Conservation (phyloP, 75 land plant species). For the Larix kaempferi region DNA sequence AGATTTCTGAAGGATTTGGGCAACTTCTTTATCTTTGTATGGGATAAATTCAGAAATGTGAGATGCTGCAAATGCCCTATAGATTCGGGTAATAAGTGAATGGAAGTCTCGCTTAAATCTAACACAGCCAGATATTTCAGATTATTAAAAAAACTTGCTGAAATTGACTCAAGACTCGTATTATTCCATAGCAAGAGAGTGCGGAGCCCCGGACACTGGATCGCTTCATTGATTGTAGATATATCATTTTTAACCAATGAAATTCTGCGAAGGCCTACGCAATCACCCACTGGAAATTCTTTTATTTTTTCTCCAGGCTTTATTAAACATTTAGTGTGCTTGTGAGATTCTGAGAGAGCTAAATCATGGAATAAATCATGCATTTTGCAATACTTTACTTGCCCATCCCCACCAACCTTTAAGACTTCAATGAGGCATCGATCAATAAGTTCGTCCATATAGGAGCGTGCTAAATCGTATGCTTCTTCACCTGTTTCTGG, state of each 20-base stretch:
- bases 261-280: no score
- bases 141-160: not conserved
- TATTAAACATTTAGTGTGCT: no score
- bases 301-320: no score
- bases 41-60: conserved; percentile 10
- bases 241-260: conserved; percentile 14
- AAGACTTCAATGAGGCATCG: conserved; percentile 31
- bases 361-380: conserved; percentile 28
- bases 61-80: conserved; percentile 18
- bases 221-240: not conserved
- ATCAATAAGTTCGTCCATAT: conserved; percentile 23
- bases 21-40: not conserved
- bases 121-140: conserved; percentile 6
- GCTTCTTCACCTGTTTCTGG: conserved; percentile 1
- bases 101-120: not conserved
- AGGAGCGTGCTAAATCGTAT: conserved; percentile 23
- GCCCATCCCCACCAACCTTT: conserved; percentile 1
- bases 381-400: conserved; percentile 15
- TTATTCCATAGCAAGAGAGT: no score
- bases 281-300: no score
- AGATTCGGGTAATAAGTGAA: conserved; percentile 12
- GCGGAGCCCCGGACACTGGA: not conserved
- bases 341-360: not conserved
- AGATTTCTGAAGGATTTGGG: not conserved
- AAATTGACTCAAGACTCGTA: no score